Percentiles rank a stretch among this genome's conserved stretches.
Conservation (phyloP, 139 green algal species). For the Auxenochlorella pyrenoidosa region DNA sequence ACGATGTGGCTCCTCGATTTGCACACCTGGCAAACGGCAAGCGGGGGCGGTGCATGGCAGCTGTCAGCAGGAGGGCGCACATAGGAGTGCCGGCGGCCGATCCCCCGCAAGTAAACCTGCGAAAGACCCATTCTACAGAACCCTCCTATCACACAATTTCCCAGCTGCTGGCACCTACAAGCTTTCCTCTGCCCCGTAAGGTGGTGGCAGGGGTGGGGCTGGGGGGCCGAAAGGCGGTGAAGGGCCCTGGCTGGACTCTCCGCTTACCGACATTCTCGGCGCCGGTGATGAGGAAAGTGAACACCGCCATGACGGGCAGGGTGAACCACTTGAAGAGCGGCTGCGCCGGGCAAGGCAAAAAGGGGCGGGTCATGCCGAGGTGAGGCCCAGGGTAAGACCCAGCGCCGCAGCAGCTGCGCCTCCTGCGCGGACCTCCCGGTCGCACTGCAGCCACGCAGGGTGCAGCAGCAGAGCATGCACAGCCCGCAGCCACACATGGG, state of each 20-base stretch:
- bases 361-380: not conserved
- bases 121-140: no score
- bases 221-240: no score
- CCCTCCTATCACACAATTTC: no score
- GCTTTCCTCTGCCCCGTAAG: not conserved
- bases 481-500: not conserved
- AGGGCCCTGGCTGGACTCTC: not conserved
- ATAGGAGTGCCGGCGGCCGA: no score
- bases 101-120: no score
- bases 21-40: conserved; percentile 2
- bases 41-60: not conserved
- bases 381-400: not conserved
- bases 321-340: conserved; percentile 50
- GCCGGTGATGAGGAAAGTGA: conserved; percentile 59
- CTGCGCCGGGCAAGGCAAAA: not conserved
- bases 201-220: no score
- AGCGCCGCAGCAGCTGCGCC: no score
- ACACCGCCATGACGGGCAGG: conserved; percentile 41
- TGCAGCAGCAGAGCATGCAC: not conserved
- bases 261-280: conserved; percentile 57
- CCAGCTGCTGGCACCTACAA: no score
- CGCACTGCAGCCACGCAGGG: no score
- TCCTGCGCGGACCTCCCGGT: no score
- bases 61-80: not conserved
- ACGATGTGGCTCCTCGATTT: conserved; percentile 58